Evolutionary conservation across 2,329 filamentous ascomycete species (phyloP).

Genomic region (Fusarium zealandicum): DNA sequence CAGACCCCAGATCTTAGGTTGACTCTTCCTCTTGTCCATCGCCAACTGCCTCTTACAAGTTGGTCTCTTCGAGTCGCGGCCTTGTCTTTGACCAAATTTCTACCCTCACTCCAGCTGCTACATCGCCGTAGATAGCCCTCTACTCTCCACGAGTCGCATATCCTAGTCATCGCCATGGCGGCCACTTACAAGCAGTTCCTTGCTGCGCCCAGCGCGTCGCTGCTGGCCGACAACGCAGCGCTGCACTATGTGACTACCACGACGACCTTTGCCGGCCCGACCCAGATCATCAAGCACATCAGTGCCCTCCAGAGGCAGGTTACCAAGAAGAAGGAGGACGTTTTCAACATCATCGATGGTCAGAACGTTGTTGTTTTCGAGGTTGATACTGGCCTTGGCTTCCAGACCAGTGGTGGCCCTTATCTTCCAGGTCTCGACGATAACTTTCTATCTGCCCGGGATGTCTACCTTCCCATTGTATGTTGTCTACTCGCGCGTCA

Average conservation of each 20-base stretch:
- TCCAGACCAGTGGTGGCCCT: slow-evolving; percentile 79
- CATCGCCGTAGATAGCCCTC: slow-evolving; percentile 1
- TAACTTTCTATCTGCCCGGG: slow-evolving; percentile 88
- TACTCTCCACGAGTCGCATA: slow-evolving; percentile 24
- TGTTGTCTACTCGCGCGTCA: slow-evolving; percentile 46
- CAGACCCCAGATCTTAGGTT: slow-evolving; percentile 10
- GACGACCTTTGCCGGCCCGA: slow-evolving; percentile 72
- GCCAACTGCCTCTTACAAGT: slow-evolving; percentile 7
- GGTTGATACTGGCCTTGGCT: slow-evolving; percentile 83
- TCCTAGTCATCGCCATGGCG: slow-evolving; percentile 47
- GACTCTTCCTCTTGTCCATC: slow-evolving; percentile 10
- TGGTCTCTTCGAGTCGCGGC: slow-evolving; percentile 23
- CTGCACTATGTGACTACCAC: slow-evolving; percentile 92
- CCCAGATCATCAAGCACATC: slow-evolving; percentile 85
- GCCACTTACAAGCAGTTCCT: slow-evolving; percentile 76
- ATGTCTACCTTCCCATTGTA: slow-evolving; percentile 82
- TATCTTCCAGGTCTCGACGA: slow-evolving; percentile 92
- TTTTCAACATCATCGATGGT: slow-evolving; percentile 78
- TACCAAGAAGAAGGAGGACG: slow-evolving; percentile 81
- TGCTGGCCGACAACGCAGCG: slow-evolving; percentile 70
- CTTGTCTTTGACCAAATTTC: slow-evolving; percentile 5
- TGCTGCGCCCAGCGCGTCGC: slow-evolving; percentile 67
- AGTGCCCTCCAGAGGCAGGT: slow-evolving; percentile 73
- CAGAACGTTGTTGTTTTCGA: slow-evolving; percentile 78
- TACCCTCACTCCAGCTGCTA: slow-evolving; percentile 8